Evolutionary conservation across 192 early-diverging fungal genomes (phyloP).

Genomic region (Funneliformis geosporum): DNA sequence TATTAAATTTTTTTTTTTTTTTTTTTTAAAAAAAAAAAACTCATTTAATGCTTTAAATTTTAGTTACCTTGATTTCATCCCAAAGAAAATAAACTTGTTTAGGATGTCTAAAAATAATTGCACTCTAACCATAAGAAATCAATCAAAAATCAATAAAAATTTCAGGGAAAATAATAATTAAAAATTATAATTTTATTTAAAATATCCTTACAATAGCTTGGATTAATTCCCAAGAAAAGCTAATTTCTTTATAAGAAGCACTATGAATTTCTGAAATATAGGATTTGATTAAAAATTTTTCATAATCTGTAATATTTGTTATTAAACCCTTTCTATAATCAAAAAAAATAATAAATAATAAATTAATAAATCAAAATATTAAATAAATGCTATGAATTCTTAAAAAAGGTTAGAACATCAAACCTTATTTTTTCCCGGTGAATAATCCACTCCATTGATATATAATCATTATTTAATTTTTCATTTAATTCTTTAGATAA

Average conservation of each 20-base stretch:
- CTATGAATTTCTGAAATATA: background rate
- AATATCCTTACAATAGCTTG: conserved; percentile 25
- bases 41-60: background rate
- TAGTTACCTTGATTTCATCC: conserved; percentile 5
- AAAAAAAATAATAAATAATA: background rate
- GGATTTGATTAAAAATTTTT: background rate
- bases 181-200: background rate
- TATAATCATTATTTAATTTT: conserved; percentile 14
- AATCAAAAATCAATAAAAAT: background rate
- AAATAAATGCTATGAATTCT: background rate
- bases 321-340: background rate
- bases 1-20: background rate
- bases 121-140: background rate
- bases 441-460: background rate
- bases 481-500: conserved; percentile 2
- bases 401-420: background rate
- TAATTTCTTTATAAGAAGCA: background rate
- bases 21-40: background rate
- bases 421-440: conserved; percentile 3
- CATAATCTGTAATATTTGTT: background rate
- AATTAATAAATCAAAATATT: background rate
- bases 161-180: background rate
- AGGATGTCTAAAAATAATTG: conserved; percentile 24
- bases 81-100: background rate
- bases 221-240: background rate